phyloP scores from a whole-genome alignment of 306 rosid species.

The Lathyrus tuberosus region DNA sequence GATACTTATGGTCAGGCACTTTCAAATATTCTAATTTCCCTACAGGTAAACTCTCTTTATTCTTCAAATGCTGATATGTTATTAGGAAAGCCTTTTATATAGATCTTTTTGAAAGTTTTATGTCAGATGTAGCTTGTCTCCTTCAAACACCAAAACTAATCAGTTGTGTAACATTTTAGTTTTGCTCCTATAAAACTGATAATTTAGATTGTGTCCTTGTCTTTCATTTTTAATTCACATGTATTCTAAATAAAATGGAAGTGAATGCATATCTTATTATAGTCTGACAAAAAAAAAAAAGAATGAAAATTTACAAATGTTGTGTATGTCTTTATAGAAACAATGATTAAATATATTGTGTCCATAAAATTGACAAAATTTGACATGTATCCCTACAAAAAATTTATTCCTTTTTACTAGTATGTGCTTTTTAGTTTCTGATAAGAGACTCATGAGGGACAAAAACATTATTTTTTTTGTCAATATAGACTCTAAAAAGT shows the following conservation, averaged over 20 bases:
- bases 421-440: conserved; percentile 1
- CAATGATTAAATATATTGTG: background rate
- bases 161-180: background rate
- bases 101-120: background rate
- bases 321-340: conserved; percentile 8
- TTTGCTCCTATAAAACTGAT: conserved; percentile 20
- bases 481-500: background rate
- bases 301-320: conserved; percentile 20
- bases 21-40: conserved; percentile 74
- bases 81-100: conserved; percentile 8
- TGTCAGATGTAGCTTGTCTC: background rate
- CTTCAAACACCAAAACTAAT: background rate
- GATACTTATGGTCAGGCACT: conserved; percentile 99
- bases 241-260: conserved; percentile 13
- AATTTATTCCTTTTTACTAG: background rate
- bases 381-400: background rate
- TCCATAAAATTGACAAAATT: background rate
- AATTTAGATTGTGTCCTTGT: conserved; percentile 14
- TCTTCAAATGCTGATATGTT: conserved; percentile 14
- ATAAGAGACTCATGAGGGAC: background rate
- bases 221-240: conserved; percentile 7
- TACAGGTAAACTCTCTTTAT: conserved; percentile 61
- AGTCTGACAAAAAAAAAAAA: background rate
- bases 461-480: background rate
- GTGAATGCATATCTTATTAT: conserved; percentile 1